A percentile compares a stretch with the other conserved stretches of the same genome.
These are phyloP conservation scores for Rhinocladiella mackenziei DNA, from an alignment of 2,329 filamentous ascomycete genomes.

Conservation along the genomic window DNA sequence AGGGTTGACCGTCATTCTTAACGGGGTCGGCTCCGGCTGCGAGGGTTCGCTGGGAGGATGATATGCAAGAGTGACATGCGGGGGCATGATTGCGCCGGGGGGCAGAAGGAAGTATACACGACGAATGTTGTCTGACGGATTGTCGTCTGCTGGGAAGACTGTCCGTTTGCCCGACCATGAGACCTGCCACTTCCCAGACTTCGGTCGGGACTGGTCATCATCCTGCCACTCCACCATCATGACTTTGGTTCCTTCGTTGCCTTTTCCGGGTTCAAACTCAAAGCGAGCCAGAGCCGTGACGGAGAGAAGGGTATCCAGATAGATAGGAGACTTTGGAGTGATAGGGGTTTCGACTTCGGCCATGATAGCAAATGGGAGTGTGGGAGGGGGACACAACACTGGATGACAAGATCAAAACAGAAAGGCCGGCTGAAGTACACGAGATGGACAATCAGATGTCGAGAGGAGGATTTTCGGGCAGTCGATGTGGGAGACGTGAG, in stretches of 20 bases:
- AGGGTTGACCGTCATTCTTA: slow-evolving; percentile 64
- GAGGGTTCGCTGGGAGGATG: slow-evolving; percentile 43
- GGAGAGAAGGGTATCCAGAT: slow-evolving; percentile 30
- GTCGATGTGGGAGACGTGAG: too few species aligned
- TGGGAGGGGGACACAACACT: not conserved
- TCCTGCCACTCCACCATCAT: slow-evolving; percentile 91
- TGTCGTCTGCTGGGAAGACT: slow-evolving; percentile 63
- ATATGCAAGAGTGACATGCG: slow-evolving; percentile 63
- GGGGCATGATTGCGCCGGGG: slow-evolving; percentile 66
- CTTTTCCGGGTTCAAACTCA: slow-evolving; percentile 74
- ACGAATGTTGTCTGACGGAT: slow-evolving; percentile 50
- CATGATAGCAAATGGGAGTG: slow-evolving; percentile 6
- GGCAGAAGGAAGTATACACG: slow-evolving; percentile 78
- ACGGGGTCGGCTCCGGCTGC: slow-evolving; percentile 24
- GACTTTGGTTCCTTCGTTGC: slow-evolving; percentile 82
- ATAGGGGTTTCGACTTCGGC: slow-evolving; percentile 17
- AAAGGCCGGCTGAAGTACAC: not conserved
- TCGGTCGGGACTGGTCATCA: slow-evolving; percentile 47
- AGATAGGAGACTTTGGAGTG: slow-evolving; percentile 23
- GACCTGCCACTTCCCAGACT: slow-evolving; percentile 65
- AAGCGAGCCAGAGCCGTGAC: slow-evolving; percentile 71
- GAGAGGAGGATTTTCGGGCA: too few species aligned
- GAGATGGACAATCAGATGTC: too few species aligned
- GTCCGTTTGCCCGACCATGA: slow-evolving; percentile 78
- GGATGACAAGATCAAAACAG: not conserved